Conservation (phyloP, 2,329 filamentous ascomycete species). For the Nigrospora oryzae region DNA sequence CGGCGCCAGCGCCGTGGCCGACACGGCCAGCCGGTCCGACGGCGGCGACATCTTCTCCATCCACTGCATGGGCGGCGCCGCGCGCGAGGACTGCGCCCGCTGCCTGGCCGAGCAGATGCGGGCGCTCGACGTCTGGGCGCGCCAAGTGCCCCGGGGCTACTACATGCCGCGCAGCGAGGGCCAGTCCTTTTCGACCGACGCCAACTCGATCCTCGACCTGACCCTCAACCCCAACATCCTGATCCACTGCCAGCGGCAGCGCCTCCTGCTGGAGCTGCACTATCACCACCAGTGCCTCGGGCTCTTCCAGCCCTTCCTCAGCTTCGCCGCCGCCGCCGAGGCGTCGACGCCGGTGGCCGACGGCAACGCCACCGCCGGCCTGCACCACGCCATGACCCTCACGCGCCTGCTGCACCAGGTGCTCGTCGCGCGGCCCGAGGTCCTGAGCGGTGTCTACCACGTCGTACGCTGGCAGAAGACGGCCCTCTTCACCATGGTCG, state of each 20-base stretch:
- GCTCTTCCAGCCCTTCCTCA: slow-evolving; percentile 9
- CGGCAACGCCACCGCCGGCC: slow-evolving; percentile 2
- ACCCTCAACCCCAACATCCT: slow-evolving; percentile 1
- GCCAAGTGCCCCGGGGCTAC: slow-evolving; percentile 6
- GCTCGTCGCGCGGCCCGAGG: slow-evolving; percentile 3
- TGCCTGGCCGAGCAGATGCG: slow-evolving; percentile 4
- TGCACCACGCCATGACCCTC: slow-evolving; percentile 8
- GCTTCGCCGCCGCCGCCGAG: slow-evolving; percentile 2
- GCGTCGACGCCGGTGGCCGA: slow-evolving; percentile 7
- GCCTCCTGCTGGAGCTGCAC: slow-evolving; percentile 9
- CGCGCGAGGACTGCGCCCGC: slow-evolving; percentile 8
- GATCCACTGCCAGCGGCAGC: slow-evolving; percentile 9
- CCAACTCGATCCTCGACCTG: slow-evolving; percentile 5
- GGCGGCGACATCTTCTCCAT: too few species aligned
- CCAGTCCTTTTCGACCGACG: slow-evolving; percentile 5
- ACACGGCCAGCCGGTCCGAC: too few species aligned
- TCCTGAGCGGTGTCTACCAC: slow-evolving; percentile 6
- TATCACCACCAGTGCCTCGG: slow-evolving; percentile 9
- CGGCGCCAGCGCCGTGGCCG: too few species aligned
- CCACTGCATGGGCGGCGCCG: too few species aligned
- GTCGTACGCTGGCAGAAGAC: slow-evolving; percentile 11
- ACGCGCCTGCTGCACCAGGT: slow-evolving; percentile 7
- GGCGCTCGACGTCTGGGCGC: slow-evolving; percentile 5
- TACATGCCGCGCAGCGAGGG: slow-evolving; percentile 5
- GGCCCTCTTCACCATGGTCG: slow-evolving; percentile 9